Evolutionary conservation across 257 asterid species (phyloP), one percentile per base, ranked within the genome.

Genomic region (Fraxinus excelsior): DNA sequence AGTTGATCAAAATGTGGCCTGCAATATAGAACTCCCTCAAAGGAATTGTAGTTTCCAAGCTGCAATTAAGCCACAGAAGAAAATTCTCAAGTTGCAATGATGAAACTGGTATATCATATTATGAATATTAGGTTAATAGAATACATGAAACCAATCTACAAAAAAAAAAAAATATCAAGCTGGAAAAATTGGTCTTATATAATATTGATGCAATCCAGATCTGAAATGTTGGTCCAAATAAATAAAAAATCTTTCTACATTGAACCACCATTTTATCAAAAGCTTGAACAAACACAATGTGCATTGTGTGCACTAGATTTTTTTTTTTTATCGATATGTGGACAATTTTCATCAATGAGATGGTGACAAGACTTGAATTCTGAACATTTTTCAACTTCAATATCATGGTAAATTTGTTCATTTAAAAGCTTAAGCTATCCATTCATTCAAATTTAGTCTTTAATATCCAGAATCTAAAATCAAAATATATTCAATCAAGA

Each of bases 1-100:
- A 93, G 90, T 92, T 95, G 99, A 89, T 95, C 99, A 80, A 91
- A 95, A 86, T 95, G 99, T 70, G 99, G 99, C 86, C 99, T 93
- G 86, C 99, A 95, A 70, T 95, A 95, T 3, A 93, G 94, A 76
- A 93, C 98, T 82, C 99, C 99, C 84, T 95, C 99, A 70, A 95
- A 93, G 73, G 99, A 95, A 83, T 95, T 95, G 94, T 90, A 93
- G 82, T 95, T 95, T 18, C 89, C 96, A 40, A 92, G 87, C 99
- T 92, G 97, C 70, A 74, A 74, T 73, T 49, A 29, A 74, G 5
- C 53, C 68, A 62, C 34, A 42, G 32, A 58, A 8, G 32, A 62
- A 1, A 25, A 51, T 18, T 19, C 21, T 51, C 62, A 51, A 16
- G 25, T 51, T 51, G 9, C 8, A 19, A 19, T 16, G 62, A 51